These are phyloP conservation scores for Penicillium desertorum DNA, from an alignment of 495 filamentous ascomycete species.

Conservation along the genomic window DNA sequence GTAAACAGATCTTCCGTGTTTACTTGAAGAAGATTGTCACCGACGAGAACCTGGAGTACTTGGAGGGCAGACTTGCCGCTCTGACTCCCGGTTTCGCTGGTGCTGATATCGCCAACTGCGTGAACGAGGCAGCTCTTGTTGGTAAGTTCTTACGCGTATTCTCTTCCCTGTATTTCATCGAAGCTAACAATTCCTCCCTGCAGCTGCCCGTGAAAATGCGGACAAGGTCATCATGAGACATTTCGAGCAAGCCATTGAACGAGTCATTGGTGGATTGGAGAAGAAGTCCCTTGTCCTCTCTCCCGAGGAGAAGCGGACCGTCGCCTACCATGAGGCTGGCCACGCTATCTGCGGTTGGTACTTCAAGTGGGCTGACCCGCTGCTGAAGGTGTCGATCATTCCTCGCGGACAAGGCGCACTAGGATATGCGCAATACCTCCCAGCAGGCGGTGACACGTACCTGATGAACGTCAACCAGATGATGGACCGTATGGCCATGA, in stretches of 20 bases:
- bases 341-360: conserved; percentile 99
- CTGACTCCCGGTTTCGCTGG: conserved; percentile 95
- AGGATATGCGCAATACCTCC: conserved; percentile 97
- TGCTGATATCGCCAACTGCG: conserved; percentile 96
- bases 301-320: conserved; percentile 88
- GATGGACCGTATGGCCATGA: conserved; percentile 99
- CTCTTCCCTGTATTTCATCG: conserved; percentile 6
- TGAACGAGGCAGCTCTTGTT: conserved; percentile 95
- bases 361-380: conserved; percentile 91
- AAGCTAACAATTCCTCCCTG: conserved; percentile 28
- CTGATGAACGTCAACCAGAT: conserved; percentile 93
- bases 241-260: conserved; percentile 97
- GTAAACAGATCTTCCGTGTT: conserved; percentile 93
- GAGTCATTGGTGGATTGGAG: conserved; percentile 92
- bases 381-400: conserved; percentile 98
- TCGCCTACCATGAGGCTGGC: conserved; percentile 97
- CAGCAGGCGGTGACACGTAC: conserved; percentile 77
- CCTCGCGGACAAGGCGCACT: conserved; percentile 90
- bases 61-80: conserved; percentile 83
- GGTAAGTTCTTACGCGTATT: conserved; percentile 58
- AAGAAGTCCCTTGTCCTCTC: conserved; percentile 92
- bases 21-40: conserved; percentile 92
- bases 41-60: conserved; percentile 78
- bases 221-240: conserved; percentile 77
- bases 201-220: conserved; percentile 81